Evolutionary conservation across 2,329 filamentous ascomycete species (phyloP), one percentile per base, ranked within the genome.

Genomic region (Emydomyces testavorans): DNA sequence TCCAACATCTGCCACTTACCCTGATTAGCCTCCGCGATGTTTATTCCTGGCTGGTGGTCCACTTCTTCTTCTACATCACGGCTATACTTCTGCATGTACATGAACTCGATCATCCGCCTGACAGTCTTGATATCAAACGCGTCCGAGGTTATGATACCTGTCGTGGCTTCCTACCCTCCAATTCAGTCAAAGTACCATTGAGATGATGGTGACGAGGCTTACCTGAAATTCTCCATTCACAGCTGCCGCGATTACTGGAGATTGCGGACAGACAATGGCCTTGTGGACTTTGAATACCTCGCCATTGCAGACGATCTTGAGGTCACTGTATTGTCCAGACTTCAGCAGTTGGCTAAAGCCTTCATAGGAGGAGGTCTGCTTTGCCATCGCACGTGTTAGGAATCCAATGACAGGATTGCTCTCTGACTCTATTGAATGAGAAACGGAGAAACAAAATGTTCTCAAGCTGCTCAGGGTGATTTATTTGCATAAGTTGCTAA

Each of bases 271-370:
- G 4, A 61, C 43, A 13, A 60, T 52, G 4, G 41, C 26, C 43
- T 57, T 57, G 36, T 62, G 58, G 3, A 60, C 58, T 6, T 51
- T 53, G 45, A 59, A 59, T 18, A 53, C 49, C 13, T 52, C 15
- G 2, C 47, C 56, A 26, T 57, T 42, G 48, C 57, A 60, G 16
- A 23, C 13, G 6, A 53, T 29, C 11, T 46, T 47, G 20, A 50
- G 39, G 31, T 53, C 51, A 43, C 40, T 32, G n/a, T 35, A 50
- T 20, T 40, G 35, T 31, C 35, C 38, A 8, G 39, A 40, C 8
- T 36, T 18, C 6, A 49, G 13, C 24, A 39, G 13, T 2, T 15
- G n/a, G n/a, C n/a, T n/a, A n/a, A n/a, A n/a, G n/a, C n/a, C n/a
- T n/a, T n/a, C n/a, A n/a, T n/a, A n/a, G n/a, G n/a, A n/a, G n/a